These are phyloP conservation scores for Leishmania braziliensis DNA, from an alignment of 208 protist species.

Conservation along the genomic window DNA sequence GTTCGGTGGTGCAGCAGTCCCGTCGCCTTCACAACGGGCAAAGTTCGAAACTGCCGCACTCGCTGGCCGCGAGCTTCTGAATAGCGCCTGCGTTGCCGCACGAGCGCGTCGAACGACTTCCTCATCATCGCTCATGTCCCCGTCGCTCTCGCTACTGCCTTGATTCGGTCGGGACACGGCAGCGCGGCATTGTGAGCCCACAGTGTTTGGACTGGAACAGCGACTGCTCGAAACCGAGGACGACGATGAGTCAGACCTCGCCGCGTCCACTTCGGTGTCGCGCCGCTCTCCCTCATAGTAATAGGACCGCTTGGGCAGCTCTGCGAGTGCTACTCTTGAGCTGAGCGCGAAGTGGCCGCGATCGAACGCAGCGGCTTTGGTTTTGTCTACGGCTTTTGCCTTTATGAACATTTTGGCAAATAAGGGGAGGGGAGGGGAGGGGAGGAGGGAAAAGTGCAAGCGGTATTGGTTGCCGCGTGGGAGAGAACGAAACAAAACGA, in stretches of 20 bases:
- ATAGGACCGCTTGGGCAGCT: slow-evolving; percentile 37
- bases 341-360: slow-evolving; percentile 42
- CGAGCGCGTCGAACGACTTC: slow-evolving; percentile 29
- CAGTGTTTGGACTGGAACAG: background rate
- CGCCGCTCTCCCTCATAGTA: slow-evolving; percentile 41
- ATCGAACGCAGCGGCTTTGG: slow-evolving; percentile 50
- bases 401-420: slow-evolving; percentile 71
- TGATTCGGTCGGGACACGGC: background rate
- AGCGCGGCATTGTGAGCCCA: no score
- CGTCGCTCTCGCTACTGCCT: background rate
- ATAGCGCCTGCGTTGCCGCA: slow-evolving; percentile 23
- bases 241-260: slow-evolving; percentile 28
- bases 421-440: background rate
- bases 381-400: slow-evolving; percentile 66
- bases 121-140: slow-evolving; percentile 29
- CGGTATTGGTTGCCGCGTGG: no score
- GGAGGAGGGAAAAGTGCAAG: background rate
- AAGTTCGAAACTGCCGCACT: background rate
- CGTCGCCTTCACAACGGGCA: background rate
- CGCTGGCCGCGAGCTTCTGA: slow-evolving; percentile 4
- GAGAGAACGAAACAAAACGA: no score
- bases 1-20: background rate
- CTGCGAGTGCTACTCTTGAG: background rate
- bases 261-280: slow-evolving; percentile 13
- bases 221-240: slow-evolving; percentile 20